A percentile compares a stretch with the other conserved stretches of the same genome.
Conservation (phyloP, 108 stramenopile species). For the Fistulifera pelliculosa region DNA sequence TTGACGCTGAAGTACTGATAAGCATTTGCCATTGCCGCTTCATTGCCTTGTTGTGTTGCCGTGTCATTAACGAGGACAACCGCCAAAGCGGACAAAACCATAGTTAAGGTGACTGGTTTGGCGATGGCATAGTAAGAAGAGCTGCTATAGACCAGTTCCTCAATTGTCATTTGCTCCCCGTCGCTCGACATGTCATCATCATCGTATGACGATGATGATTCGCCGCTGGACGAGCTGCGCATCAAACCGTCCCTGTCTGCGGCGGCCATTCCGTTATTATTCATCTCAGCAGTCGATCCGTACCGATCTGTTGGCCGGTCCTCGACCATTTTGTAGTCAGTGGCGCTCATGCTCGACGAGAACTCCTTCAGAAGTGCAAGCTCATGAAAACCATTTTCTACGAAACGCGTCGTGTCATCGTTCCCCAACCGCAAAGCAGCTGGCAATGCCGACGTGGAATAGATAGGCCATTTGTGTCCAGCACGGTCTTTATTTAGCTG, state of each 20-base stretch:
- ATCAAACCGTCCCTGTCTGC: conserved; percentile 5
- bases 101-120: conserved; percentile 74
- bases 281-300: no score
- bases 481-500: no score
- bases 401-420: no score
- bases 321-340: no score
- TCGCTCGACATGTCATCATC: conserved; percentile 19
- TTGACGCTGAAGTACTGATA: conserved; percentile 58
- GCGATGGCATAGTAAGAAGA: conserved; percentile 78
- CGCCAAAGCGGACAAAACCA: conserved; percentile 72
- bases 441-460: no score
- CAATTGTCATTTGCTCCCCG: conserved; percentile 31
- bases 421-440: no score
- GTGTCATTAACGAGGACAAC: conserved; percentile 70
- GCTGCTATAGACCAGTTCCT: conserved; percentile 72
- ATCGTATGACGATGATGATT: conserved; percentile 17
- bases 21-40: conserved; percentile 46
- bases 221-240: neutral
- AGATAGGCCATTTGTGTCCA: no score
- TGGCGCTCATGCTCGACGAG: no score
- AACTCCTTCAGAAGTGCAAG: no score
- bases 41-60: conserved; percentile 46
- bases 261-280: no score
- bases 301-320: no score
- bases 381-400: no score